These are phyloP conservation scores for Neofusicoccum umdonicola DNA, from an alignment of 2,329 filamentous ascomycete genomes.

Conservation along the genomic window DNA sequence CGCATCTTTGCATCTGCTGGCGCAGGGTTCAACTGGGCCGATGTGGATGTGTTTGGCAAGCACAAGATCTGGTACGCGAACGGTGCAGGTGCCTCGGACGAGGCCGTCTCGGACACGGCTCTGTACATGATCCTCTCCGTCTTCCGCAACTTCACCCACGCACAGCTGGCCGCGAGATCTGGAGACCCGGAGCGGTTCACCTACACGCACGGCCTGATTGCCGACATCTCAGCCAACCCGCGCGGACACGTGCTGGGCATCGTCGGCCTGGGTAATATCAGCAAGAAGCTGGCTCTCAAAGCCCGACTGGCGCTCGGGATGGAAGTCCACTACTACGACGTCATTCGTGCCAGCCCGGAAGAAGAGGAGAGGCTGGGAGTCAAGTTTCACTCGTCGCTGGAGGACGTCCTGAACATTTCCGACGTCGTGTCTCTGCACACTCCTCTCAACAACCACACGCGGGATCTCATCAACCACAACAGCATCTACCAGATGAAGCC, in stretches of 20 bases:
- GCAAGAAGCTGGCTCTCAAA: slow-evolving; percentile 35
- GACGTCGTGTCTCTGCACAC: slow-evolving; percentile 39
- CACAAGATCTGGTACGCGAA: slow-evolving; percentile 38
- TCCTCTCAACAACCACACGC: slow-evolving; percentile 26
- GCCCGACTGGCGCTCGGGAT: slow-evolving; percentile 19
- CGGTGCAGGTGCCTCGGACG: slow-evolving; percentile 43
- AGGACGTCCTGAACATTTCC: slow-evolving; percentile 29
- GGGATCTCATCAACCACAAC: slow-evolving; percentile 42
- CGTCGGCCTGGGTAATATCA: slow-evolving; percentile 24
- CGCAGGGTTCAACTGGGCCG: slow-evolving; percentile 23
- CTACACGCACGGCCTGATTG: slow-evolving; percentile 17
- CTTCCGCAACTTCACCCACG: slow-evolving; percentile 21
- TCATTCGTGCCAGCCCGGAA: slow-evolving; percentile 20
- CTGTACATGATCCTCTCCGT: slow-evolving; percentile 42
- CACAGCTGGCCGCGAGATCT: slow-evolving; percentile 19
- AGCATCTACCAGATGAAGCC: slow-evolving; percentile 24
- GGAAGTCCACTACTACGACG: slow-evolving; percentile 21
- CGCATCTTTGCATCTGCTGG: slow-evolving; percentile 21
- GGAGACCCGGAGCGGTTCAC: slow-evolving; percentile 17
- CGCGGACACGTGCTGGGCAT: slow-evolving; percentile 20
- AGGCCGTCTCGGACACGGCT: slow-evolving; percentile 45
- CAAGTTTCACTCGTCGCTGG: slow-evolving; percentile 27
- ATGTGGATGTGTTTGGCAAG: slow-evolving; percentile 19
- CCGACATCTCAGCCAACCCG: slow-evolving; percentile 17
- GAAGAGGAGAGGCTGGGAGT: slow-evolving; percentile 31